Evolutionary conservation across 345 rosid genomes (phyloP).

Genomic region (Barbarea vulgaris): DNA sequence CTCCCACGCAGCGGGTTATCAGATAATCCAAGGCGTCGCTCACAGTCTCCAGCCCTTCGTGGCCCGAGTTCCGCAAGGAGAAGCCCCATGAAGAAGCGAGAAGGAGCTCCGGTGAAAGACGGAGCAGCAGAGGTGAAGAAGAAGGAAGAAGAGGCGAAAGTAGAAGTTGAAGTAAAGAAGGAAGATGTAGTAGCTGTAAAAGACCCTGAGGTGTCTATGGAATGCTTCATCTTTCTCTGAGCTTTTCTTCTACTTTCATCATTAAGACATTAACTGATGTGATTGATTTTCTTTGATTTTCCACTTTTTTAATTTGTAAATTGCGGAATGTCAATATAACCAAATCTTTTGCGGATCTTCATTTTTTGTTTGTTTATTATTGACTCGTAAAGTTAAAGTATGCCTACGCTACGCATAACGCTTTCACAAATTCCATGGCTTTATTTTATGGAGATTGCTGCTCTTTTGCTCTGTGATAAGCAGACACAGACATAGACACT

Average conservation of each 20-base stretch:
- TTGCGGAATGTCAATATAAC: slow-evolving; percentile 34
- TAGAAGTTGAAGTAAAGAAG: slow-evolving; percentile 19
- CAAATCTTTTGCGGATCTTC: slow-evolving; percentile 39
- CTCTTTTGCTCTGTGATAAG: slow-evolving; percentile 23
- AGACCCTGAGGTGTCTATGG: slow-evolving; percentile 72
- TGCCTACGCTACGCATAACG: slow-evolving; percentile 17
- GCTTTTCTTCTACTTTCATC: not conserved
- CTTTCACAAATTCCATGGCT: slow-evolving; percentile 27
- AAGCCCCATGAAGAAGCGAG: slow-evolving; percentile 47
- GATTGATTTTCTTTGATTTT: slow-evolving; percentile 34
- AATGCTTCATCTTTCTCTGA: slow-evolving; percentile 81
- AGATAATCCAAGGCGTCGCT: slow-evolving; percentile 44
- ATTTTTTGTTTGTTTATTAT: slow-evolving; percentile 9
- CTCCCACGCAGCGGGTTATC: slow-evolving; percentile 40
- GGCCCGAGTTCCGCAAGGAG: slow-evolving; percentile 39
- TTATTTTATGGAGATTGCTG: slow-evolving; percentile 39
- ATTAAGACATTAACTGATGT: slow-evolving; percentile 32
- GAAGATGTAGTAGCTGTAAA: slow-evolving; percentile 25
- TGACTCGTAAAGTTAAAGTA: slow-evolving; percentile 18
- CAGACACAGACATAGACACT: slow-evolving; percentile 33
- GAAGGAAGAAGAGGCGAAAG: slow-evolving; percentile 28
- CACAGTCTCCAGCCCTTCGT: slow-evolving; percentile 46
- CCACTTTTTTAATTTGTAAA: slow-evolving; percentile 23
- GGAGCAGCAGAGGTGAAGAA: not conserved
- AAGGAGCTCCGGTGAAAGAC: slow-evolving; percentile 19